Percentiles rank a stretch among this genome's conserved stretches.
phyloP scores from a whole-genome alignment of 495 filamentous ascomycete species.

The Aspergillus nidulans region DNA sequence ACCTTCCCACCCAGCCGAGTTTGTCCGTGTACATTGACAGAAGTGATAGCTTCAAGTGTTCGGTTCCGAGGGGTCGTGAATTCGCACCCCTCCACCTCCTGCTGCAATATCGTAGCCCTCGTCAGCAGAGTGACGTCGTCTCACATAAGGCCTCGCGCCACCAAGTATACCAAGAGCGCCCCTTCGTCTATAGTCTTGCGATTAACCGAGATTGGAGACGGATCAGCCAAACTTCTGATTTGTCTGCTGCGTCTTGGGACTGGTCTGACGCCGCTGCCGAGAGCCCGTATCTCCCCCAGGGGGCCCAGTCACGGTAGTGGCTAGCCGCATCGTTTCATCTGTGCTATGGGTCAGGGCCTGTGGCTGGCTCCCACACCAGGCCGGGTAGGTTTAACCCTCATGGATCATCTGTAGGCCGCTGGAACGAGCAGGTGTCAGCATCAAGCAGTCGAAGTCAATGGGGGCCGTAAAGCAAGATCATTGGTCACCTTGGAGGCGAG shows the following conservation, averaged over 20 bases:
- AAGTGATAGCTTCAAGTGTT: not conserved
- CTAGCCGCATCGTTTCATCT: not conserved
- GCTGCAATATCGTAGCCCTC: not conserved
- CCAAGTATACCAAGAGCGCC: conserved; percentile 3
- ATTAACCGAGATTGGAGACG: conserved; percentile 4
- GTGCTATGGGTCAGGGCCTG: not conserved
- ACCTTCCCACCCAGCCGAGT: not conserved
- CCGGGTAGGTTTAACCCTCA: too few species aligned
- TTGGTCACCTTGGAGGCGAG: not conserved
- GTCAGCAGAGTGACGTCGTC: conserved; percentile 1
- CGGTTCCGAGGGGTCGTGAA: not conserved
- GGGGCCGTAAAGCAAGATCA: not conserved
- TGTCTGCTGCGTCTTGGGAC: not conserved
- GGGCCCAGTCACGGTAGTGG: too few species aligned
- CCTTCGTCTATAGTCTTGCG: conserved; percentile 2
- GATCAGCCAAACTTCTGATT: conserved; percentile 3
- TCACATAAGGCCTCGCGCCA: not conserved
- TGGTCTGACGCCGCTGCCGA: too few species aligned
- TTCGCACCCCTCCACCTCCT: not conserved
- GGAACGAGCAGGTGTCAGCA: conserved; percentile 2
- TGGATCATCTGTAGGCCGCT: not conserved
- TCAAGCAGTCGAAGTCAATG: not conserved
- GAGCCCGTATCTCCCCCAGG: not conserved
- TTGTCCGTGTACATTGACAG: not conserved
- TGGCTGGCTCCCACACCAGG: too few species aligned